Evolutionary conservation across 371 early-diverging fungal genomes (phyloP), one percentile per base, ranked within the genome.

Genomic region (Amoeboaphelidium protococcarum): DNA sequence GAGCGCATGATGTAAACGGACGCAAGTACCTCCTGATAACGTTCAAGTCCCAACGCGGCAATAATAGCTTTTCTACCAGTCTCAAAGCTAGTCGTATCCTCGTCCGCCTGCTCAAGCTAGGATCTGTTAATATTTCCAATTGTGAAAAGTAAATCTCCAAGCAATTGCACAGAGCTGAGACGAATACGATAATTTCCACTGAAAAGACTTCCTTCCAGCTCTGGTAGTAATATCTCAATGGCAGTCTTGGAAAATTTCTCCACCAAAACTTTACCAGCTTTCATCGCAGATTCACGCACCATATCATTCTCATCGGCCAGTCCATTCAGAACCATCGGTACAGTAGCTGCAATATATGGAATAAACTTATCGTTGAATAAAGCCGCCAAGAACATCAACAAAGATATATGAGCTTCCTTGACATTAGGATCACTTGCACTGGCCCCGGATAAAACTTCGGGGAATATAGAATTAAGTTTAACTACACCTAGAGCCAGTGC

Each of bases 171-270:
- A 19, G 87, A 86, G 45, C 82, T 80, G 49, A 82, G 86, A 19
- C 96, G 80, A 60, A 94, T 90, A 51, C 91, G 79, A 89, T 90
- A 94, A 62, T 78, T 80, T 44, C 67, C 74, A 57, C 90, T 79
- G 45, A 82, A 84, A 58, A 94, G 54, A 41, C 88, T 90, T 50
- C 66, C 69, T 53, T 85, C 81, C 40, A 95, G 67, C 57, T 86
- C 88, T 13, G 91, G 90, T 50, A 95, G 64, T 50, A 95, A 61
- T 47, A 83, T 54, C 50, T 90, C 84, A 22, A 90, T 73, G 40
- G 91, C 83, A 58, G 74, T 71, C 23, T 69, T 73, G 25, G 87
- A 79, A 59, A 85, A 92, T 51, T 80, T 79, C 50, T 52, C 44
- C n/a, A 50, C 37, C 6, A 50, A 13, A 20, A 50, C 43, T 22